Base-by-base conservation (phyloP, 1,139 yeast genomes). In the Taphrina flavorubra region DNA sequence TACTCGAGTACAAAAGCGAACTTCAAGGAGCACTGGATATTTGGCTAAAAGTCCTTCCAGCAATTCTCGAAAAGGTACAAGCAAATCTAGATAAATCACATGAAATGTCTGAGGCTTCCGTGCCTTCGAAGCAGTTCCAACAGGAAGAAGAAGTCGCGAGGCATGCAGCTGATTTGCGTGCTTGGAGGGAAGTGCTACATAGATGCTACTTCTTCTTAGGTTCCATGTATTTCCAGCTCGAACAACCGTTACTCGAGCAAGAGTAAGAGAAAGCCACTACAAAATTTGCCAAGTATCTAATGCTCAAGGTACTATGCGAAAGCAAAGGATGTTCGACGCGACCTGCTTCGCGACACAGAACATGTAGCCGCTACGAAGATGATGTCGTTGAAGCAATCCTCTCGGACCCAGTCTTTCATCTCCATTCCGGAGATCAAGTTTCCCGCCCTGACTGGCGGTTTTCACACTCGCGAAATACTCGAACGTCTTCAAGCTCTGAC, bases 161-260 rank as follows among this genome's bases (percentile, higher is more conserved):
- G 1, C 6, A 1, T n/a, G 11, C 42, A 16, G 6, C 11, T 16
- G 63, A 57, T 61, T 70, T 72, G 2, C 73, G 75, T 2, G 65
- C 74, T 16, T 86, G 89, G 85, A 76, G 82, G 65, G 89, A 91
- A 64, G 76, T 85, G 14, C 78, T 89, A 31, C 97, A 92, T 76
- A 87, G 92, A 68, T 84, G 88, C 63, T 88, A 85, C 75, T 92
- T 92, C 75, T 85, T 91, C 72, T 80, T 89, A 51, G 99, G 92
- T 0, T 88, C 97, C 0, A 87, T 92, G 0, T 87, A 89, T 76
- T 92, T 85, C 74, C 92, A 89, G 74, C 77, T 82, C 53, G 76
- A 74, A 40, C 79, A 78, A 70, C 80, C 79, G 64, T 72, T 74
- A 2, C 60, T 76, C 39, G 89, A 86, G 72, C 69, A 70, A 20